Evolutionary conservation across 108 stramenopile species (phyloP).

Genomic region (Epipyxis sp.): DNA sequence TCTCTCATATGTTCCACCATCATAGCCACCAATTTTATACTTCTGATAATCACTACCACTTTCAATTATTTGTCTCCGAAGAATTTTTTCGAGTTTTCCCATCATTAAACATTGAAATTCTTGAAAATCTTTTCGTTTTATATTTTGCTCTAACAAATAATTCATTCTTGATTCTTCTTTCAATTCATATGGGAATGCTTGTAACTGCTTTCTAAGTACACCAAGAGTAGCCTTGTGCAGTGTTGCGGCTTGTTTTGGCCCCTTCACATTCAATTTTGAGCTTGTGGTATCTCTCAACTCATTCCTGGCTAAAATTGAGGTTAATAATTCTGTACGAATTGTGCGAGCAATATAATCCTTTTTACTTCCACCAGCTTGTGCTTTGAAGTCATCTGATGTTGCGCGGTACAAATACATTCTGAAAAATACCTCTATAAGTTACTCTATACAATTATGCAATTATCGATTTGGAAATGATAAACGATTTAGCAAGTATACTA

Average conservation of each 20-base stretch:
- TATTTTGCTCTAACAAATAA: neutral
- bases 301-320: too few relatives aligned
- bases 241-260: neutral
- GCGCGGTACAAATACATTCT: too few relatives aligned
- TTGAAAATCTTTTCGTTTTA: neutral
- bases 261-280: neutral
- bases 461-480: too few relatives aligned
- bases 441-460: too few relatives aligned
- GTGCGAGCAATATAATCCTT: too few relatives aligned
- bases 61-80: neutral
- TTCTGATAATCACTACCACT: neutral
- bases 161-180: neutral
- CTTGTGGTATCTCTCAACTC: neutral
- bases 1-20: constrained; percentile 3
- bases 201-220: neutral
- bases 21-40: neutral
- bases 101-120: neutral
- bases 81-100: neutral
- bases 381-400: too few relatives aligned
- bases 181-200: neutral
- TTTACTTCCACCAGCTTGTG: too few relatives aligned
- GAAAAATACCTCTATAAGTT: too few relatives aligned
- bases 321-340: too few relatives aligned
- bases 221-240: neutral
- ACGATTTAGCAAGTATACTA: too few relatives aligned